phyloP scores from a whole-genome alignment of 352 stramenopile genomes.

The Phytopythium aichiense region DNA sequence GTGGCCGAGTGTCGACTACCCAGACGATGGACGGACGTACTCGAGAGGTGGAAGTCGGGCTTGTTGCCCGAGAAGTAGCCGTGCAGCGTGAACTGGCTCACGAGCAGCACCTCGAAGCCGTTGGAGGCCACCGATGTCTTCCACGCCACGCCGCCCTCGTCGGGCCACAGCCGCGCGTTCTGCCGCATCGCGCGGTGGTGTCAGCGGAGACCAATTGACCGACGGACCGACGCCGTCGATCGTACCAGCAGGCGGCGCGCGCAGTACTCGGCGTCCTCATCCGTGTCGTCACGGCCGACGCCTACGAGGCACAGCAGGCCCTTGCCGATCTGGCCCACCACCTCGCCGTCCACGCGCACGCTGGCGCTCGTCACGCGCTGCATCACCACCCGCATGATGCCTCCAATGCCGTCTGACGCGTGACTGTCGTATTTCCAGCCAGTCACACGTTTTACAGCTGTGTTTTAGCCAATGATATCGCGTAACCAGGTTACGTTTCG shows the following conservation, averaged over 20 bases:
- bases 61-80: constrained; percentile 83
- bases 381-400: constrained; percentile 69
- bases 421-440: constrained; percentile 11
- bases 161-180: constrained; percentile 80
- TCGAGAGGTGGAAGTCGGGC: constrained; percentile 82
- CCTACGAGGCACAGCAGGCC: constrained; percentile 79
- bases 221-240: neutral
- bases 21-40: constrained; percentile 26
- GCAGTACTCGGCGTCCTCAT: constrained; percentile 81
- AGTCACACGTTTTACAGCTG: constrained; percentile 6
- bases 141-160: constrained; percentile 44
- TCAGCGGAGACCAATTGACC: no score
- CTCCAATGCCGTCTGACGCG: no score
- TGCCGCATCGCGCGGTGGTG: constrained; percentile 11
- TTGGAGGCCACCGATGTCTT: constrained; percentile 62
- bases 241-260: constrained; percentile 72
- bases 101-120: constrained; percentile 74
- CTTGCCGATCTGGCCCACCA: constrained; percentile 72
- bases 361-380: constrained; percentile 78
- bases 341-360: constrained; percentile 70
- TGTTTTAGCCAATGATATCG: constrained; percentile 18
- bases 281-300: constrained; percentile 70
- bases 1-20: neutral
- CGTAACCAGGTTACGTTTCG: neutral
- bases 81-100: constrained; percentile 87